Evolutionary conservation across 164 flowering plant genomes (phyloP).

Genomic region (grape (Vitis vinifera)): DNA sequence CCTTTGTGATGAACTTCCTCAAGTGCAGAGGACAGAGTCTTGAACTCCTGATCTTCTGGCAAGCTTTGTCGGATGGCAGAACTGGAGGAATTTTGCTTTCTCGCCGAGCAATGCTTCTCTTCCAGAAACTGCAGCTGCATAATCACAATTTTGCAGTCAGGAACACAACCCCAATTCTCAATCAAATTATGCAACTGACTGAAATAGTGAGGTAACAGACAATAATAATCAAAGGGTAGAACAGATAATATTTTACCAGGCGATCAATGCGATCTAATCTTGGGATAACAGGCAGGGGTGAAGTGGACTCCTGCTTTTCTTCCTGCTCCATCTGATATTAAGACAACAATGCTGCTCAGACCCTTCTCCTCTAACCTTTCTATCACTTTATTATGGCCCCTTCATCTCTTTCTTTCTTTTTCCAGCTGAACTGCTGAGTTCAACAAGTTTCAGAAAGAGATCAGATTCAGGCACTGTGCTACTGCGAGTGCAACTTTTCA

Average conservation of each 20-base stretch:
- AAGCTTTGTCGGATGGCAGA: constrained; percentile 1
- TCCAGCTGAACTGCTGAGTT: too few species aligned
- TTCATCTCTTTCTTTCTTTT: too few species aligned
- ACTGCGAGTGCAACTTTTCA: too few species aligned
- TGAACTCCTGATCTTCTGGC: constrained; percentile 22
- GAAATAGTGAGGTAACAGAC: too few species aligned
- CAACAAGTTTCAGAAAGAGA: too few species aligned
- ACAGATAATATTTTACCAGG: constrained; percentile 33
- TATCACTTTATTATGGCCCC: too few species aligned
- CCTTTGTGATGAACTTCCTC: constrained; percentile 61
- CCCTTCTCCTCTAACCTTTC: too few species aligned
- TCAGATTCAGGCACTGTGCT: too few species aligned
- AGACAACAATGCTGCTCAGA: too few species aligned
- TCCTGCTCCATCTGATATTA: constrained; percentile 12
- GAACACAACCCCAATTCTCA: not conserved
- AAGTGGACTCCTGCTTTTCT: constrained; percentile 17
- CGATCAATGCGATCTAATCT: constrained; percentile 63
- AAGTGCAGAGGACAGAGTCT: constrained; percentile 39
- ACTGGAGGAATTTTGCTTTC: constrained; percentile 10
- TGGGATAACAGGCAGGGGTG: constrained; percentile 36
- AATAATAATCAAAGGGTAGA: not conserved
- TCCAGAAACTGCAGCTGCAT: constrained; percentile 47
- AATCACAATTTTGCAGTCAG: not conserved
- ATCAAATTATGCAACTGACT: too few species aligned
- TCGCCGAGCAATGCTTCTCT: constrained; percentile 34